These are phyloP conservation scores for Jasminum sambac DNA, from an alignment of 257 asterid genomes.

Conservation along the genomic window DNA sequence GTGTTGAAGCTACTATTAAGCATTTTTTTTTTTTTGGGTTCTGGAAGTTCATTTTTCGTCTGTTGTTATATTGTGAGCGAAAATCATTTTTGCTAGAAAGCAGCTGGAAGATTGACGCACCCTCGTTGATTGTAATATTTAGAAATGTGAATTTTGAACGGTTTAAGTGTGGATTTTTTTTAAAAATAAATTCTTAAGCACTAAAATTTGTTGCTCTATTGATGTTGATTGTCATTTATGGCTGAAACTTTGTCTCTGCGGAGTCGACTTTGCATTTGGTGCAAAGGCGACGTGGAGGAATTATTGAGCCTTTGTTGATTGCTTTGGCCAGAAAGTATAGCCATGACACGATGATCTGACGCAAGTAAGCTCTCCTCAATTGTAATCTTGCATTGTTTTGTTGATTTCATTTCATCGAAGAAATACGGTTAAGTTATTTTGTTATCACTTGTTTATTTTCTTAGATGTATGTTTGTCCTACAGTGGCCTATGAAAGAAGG, in stretches of 20 bases:
- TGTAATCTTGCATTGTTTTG: background rate
- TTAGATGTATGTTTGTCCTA: background rate
- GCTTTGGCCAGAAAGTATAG: constrained; percentile 66
- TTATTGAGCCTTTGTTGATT: constrained; percentile 67
- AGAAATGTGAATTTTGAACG: constrained; percentile 29
- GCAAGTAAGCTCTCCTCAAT: constrained; percentile 49
- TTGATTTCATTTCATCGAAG: background rate
- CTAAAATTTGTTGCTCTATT: background rate
- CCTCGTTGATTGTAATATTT: constrained; percentile 41
- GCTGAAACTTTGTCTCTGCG: constrained; percentile 1
- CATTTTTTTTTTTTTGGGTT: no score
- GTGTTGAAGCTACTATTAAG: no score
- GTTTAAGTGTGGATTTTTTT: background rate
- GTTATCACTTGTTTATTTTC: background rate
- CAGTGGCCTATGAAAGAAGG: background rate
- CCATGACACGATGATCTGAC: constrained; percentile 68
- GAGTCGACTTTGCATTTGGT: constrained; percentile 73
- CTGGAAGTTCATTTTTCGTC: no score
- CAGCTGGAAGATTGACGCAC: constrained; percentile 48
- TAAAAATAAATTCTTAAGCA: background rate
- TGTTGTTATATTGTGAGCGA: no score
- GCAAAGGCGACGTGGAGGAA: constrained; percentile 72
- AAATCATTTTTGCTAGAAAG: constrained; percentile 45
- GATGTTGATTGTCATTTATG: background rate
- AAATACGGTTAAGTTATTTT: background rate